Evolutionary conservation across 345 rosid species (phyloP).

Genomic region (Eucalyptus shirleyi): DNA sequence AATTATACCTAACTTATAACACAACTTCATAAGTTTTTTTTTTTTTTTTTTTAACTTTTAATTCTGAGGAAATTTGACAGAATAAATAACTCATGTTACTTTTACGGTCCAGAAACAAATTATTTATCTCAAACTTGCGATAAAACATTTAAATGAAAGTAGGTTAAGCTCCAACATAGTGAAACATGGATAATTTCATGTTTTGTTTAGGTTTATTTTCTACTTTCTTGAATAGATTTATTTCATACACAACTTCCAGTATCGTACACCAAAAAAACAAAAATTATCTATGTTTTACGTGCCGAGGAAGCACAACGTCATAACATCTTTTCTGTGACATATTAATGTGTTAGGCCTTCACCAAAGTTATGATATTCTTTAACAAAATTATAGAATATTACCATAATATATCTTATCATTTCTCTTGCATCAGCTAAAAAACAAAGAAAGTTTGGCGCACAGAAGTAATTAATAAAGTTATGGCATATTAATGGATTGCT

Average conservation of each 20-base stretch:
- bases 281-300: neutral
- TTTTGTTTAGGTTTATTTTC: neutral
- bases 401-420: neutral
- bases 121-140: neutral
- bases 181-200: neutral
- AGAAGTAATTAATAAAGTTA: neutral
- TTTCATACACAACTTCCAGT: neutral
- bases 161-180: neutral
- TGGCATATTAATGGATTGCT: neutral
- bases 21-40: neutral
- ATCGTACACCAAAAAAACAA: neutral
- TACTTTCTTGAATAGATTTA: neutral
- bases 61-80: neutral
- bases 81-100: neutral
- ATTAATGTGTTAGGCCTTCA: neutral
- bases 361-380: neutral
- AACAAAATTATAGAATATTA: neutral
- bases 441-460: neutral
- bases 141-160: neutral
- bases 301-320: neutral
- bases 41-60: neutral
- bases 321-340: neutral
- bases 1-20: neutral
- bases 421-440: neutral
- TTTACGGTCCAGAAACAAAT: neutral